Evolutionary conservation across 164 flowering plant species (phyloP).

Genomic region (Vitis cinerea): DNA sequence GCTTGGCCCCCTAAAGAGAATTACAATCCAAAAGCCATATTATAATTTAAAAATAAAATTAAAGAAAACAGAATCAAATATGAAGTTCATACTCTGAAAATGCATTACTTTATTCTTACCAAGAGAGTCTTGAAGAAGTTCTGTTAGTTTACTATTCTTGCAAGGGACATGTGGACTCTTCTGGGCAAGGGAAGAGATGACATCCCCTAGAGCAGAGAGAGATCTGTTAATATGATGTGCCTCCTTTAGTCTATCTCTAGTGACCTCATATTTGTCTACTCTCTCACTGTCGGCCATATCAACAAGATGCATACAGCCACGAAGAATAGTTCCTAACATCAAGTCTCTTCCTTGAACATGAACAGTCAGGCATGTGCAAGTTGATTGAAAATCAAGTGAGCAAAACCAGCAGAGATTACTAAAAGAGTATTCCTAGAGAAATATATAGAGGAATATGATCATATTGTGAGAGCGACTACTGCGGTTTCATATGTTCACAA

Average conservation of each 20-base stretch:
- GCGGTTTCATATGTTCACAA: slow-evolving; percentile 31
- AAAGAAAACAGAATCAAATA: background rate
- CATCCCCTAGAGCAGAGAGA: slow-evolving; percentile 91
- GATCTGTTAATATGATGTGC: slow-evolving; percentile 90
- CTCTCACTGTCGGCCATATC: slow-evolving; percentile 94
- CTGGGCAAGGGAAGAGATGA: slow-evolving; percentile 85
- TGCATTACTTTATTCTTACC: slow-evolving; percentile 37
- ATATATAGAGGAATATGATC: background rate
- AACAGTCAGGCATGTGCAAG: slow-evolving; percentile 78
- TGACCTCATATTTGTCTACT: slow-evolving; percentile 83
- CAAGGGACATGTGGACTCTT: slow-evolving; percentile 88
- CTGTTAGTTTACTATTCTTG: slow-evolving; percentile 79
- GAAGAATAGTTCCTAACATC: slow-evolving; percentile 60
- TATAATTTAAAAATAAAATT: background rate
- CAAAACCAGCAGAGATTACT: background rate
- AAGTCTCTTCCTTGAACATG: slow-evolving; percentile 87
- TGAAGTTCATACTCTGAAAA: background rate
- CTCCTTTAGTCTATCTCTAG: slow-evolving; percentile 90
- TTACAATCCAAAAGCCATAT: background rate
- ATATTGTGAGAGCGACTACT: slow-evolving; percentile 98
- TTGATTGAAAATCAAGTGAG: slow-evolving; percentile 7
- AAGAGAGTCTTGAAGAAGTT: slow-evolving; percentile 83
- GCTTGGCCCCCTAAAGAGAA: slow-evolving; percentile 78
- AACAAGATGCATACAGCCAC: slow-evolving; percentile 88
- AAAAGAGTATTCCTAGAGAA: background rate